Base-by-base conservation (phyloP, 805 yeast species). In the Saturnispora saitoi region DNA sequence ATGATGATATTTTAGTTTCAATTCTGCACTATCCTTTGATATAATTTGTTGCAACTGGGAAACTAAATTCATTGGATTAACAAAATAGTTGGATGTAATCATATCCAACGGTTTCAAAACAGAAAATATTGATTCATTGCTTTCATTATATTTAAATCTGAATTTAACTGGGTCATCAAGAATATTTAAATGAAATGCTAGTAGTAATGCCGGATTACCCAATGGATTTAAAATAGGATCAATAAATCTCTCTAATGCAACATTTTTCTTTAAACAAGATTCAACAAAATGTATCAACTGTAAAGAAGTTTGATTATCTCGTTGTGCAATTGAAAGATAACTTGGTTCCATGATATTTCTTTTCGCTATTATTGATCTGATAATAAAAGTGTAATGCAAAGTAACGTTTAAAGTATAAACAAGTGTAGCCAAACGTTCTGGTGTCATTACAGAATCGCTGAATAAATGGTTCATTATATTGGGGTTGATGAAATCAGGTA, bases 121-220 rank as follows among this genome's bases (percentile, higher is more conserved):
- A 6, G 52, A 45, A 11, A 57, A 55, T 7, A 54, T 49, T n/a
- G 57, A 52, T 30, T 52, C 53, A 12, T 8, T 37, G 4, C 51
- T 47, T 14, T 52, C 34, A 4, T 45, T 44, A 15, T 45, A 22
- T 5, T 43, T 15, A 40, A 45, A 56, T 32, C 67, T 36, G 40
- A 57, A 63, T 34, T 56, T 56, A 7, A 55, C 50, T 3, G 66
- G 65, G 45, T 63, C 65, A 39, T 56, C 55, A 14, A 47, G 39
- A 28, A 61, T 44, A n/a, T 54, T 26, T 14, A 54, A 44, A 48
- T 63, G 66, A 15, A 55, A 40, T 3, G 61, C 50, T 8, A 59
- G 47, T 12, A 47, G 43, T 2, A 58, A 45, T 8, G 60, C 48
- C 20, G 48, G 50, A 4, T 32, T 32, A 31, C 52, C 45, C 20